Evolutionary conservation across 78 protist species (phyloP), one percentile per base, ranked within the genome.

Genomic region (Emiliania huxleyi): DNA sequence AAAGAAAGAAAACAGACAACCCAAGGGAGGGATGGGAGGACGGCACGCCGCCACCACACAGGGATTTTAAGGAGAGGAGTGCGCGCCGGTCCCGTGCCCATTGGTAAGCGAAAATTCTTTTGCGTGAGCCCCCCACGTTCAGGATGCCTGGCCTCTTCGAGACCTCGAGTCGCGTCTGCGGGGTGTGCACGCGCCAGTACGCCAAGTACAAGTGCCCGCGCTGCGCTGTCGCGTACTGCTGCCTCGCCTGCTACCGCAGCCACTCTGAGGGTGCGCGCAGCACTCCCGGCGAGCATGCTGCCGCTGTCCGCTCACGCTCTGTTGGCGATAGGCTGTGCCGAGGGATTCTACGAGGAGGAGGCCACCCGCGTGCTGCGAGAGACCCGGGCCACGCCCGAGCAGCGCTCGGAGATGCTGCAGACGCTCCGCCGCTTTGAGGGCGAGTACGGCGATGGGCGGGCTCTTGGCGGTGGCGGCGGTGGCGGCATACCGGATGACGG

Each of bases 141-240:
- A n/a, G n/a, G n/a, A n/a, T n/a, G n/a, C n/a, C n/a, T n/a, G n/a
- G n/a, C n/a, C n/a, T n/a, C n/a, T n/a, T n/a, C n/a, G n/a, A n/a
- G n/a, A n/a, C n/a, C n/a, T n/a, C n/a, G n/a, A n/a, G n/a, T n/a
- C 83, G 83, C 44, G 83, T 73, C 8, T 73, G 83, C 44, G 3
- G 44, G 8, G 83, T 73, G 45, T 73, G 83, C 83, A 18, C 83
- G 44, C 25, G 38, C 33, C 37, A 73, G 83, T 73, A 18, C 22
- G 83, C 83, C 0, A n/a, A 37, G 38, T 73, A 73, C 83, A 73
- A 18, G 83, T 73, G 83, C 44, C 83, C 83, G 44, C 83, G 83
- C 19, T 73, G 83, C 44, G 83, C 83, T 0, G 44, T 73, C 44
- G n/a, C 11, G 45, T 73, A n/a, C 44, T 73, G 83, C 83, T 2